Percentiles rank a stretch among this genome's conserved stretches.
These are phyloP conservation scores for Albifimbria verrucaria DNA, from an alignment of 2,329 filamentous ascomycete genomes.

Conservation along the genomic window DNA sequence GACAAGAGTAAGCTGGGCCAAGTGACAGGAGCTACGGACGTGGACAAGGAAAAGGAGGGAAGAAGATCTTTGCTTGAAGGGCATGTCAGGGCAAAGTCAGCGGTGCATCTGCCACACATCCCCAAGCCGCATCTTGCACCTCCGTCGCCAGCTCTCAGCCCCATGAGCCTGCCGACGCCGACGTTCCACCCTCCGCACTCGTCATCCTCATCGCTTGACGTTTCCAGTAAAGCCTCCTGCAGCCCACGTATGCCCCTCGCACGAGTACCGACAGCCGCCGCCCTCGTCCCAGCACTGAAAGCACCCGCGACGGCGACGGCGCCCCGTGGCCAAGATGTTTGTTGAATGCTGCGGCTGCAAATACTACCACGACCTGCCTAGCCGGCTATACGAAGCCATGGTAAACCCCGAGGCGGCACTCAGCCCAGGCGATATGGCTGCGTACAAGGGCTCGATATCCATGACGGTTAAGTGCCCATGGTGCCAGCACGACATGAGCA, in stretches of 20 bases:
- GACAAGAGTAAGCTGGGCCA: slow-evolving; percentile 19
- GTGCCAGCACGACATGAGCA: slow-evolving; percentile 70
- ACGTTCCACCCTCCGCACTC: neutral
- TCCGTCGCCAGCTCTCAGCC: neutral
- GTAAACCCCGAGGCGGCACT: slow-evolving; percentile 54
- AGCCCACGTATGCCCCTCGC: neutral
- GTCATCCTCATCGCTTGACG: neutral
- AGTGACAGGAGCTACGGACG: slow-evolving; percentile 5
- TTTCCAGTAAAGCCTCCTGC: neutral
- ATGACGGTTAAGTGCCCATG: slow-evolving; percentile 67
- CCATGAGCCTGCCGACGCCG: neutral
- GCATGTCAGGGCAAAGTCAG: neutral
- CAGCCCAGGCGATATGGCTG: slow-evolving; percentile 42
- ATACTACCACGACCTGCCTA: slow-evolving; percentile 65
- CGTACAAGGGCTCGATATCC: slow-evolving; percentile 54
- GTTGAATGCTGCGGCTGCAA: slow-evolving; percentile 63
- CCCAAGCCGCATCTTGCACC: neutral
- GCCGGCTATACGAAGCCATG: slow-evolving; percentile 63
- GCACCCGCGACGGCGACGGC: slow-evolving; percentile 10
- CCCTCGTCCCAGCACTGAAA: neutral
- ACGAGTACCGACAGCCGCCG: neutral
- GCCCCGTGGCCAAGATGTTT: slow-evolving; percentile 57
- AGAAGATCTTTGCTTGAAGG: neutral
- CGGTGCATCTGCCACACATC: neutral
- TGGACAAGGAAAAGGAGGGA: slow-evolving; percentile 1